A percentile compares a stretch with the other conserved stretches of the same genome.
Evolutionary conservation across 257 asterid species (phyloP).

Genomic region (Solanum paucissectum): DNA sequence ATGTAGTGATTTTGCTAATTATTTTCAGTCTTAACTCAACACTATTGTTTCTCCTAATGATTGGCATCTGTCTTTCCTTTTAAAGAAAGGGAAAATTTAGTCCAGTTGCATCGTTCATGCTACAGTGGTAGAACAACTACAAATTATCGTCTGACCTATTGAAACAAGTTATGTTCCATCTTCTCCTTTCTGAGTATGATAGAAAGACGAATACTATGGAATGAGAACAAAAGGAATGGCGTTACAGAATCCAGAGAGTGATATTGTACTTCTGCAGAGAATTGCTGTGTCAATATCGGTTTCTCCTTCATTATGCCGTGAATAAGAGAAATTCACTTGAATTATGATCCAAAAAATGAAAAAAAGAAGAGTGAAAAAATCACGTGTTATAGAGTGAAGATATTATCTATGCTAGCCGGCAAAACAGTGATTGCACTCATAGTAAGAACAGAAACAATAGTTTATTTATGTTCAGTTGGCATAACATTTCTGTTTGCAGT

Average conservation of each 20-base stretch:
- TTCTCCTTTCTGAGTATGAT: neutral
- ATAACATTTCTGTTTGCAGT: neutral
- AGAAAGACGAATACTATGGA: neutral
- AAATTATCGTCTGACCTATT: neutral
- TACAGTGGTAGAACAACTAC: neutral
- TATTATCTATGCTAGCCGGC: neutral
- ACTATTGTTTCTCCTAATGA: neutral
- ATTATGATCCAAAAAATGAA: neutral
- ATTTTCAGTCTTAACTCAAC: neutral
- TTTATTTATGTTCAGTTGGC: neutral
- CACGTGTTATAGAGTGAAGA: neutral
- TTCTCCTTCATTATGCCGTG: neutral
- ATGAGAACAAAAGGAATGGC: neutral
- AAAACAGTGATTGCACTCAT: neutral
- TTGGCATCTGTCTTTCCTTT: neutral
- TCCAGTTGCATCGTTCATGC: neutral
- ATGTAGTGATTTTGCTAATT: neutral
- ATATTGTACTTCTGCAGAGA: neutral
- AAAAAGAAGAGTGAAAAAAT: neutral
- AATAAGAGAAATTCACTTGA: neutral
- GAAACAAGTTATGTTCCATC: neutral
- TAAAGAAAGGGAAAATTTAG: neutral
- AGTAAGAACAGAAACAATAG: neutral
- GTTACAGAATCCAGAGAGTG: neutral
- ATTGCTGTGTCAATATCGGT: neutral